Evolutionary conservation across 75 land plant genomes (phyloP), one percentile per base, ranked within the genome.

Genomic region (Picea sitchensis): DNA sequence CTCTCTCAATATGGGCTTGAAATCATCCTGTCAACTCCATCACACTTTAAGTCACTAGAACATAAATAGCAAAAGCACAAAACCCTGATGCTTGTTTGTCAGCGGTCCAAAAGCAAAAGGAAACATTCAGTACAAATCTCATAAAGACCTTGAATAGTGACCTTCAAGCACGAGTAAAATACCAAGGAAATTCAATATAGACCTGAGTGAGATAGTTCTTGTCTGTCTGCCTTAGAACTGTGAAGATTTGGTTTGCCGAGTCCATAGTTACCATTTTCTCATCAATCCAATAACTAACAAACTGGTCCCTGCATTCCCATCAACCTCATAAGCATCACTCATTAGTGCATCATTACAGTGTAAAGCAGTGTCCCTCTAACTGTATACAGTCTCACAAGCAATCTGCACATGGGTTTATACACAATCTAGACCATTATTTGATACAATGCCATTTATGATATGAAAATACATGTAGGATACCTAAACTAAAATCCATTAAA

Each of bases 1-100:
- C 79, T 96, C 98, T 75, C 90, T 85, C 59, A 96, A 80, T 32
- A 96, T 77, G 67, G 96, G 97, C 73, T 92, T 94, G 79, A 96
- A 94, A 73, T 96, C 98, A 20, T 94, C 96, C 98, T 96, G 90
- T 36, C 75, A 13, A 41, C 11, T 32, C 51, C 73, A 71, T 71
- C 51, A 71, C n/a, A 44, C n/a, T 51, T 30, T 31, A 11, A 79
- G 31, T 14, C n/a, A 76, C 34, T 17, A 76, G 3, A n/a, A 30
- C 30, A 26, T 59, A 14, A 26, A 26, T 64, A 21, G 67, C 2
- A 51, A 51, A 41, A n/a, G 74, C 13, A 41, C 54, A 71, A 71
- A 21, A 8, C 2, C 8, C 71, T 38, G 11, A 30, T 56, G 12
- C 62, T 41, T n/a, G 38, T 75, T 78, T 68, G 79, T 61, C 56